These are phyloP conservation scores for Aspergillus glaucus DNA, from an alignment of 2,329 filamentous ascomycete genomes.

Conservation along the genomic window DNA sequence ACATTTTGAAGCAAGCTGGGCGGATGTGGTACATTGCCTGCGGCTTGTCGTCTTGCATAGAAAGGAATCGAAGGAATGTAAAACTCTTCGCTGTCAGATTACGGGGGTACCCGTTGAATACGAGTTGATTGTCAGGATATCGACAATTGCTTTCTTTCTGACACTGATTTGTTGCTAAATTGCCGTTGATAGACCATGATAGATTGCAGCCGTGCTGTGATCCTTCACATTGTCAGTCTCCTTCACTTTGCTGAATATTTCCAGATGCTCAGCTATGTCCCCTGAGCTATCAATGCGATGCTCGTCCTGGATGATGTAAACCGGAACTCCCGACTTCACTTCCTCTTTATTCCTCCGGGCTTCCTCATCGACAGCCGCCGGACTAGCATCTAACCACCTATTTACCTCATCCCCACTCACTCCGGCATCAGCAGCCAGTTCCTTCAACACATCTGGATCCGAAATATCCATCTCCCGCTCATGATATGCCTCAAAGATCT, in stretches of 20 bases:
- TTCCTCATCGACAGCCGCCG: conserved; percentile 35
- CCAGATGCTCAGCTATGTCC: conserved; percentile 3
- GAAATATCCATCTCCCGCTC: conserved; percentile 28
- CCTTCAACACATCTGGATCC: conserved; percentile 12
- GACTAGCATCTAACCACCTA: conserved; percentile 3
- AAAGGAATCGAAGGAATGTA: too few relatives aligned
- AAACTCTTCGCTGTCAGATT: too few relatives aligned
- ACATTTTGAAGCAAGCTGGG: too few relatives aligned
- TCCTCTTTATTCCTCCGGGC: conserved; percentile 10
- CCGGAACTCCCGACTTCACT: neutral
- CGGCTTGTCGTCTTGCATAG: too few relatives aligned
- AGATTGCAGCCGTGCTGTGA: too few relatives aligned
- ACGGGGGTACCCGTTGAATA: too few relatives aligned
- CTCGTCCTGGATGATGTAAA: conserved; percentile 3
- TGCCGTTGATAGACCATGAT: too few relatives aligned
- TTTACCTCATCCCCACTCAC: conserved; percentile 11
- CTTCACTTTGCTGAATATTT: neutral
- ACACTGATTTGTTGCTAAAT: too few relatives aligned
- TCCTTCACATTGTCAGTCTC: neutral
- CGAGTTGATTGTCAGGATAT: too few relatives aligned
- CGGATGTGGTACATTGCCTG: too few relatives aligned
- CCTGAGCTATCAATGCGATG: neutral
- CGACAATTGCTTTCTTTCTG: too few relatives aligned
- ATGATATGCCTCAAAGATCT: conserved; percentile 24
- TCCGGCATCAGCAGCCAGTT: conserved; percentile 15